Evolutionary conservation across 306 rosid genomes (phyloP), one percentile per base, ranked within the genome.

Genomic region (Castanea mollissima): DNA sequence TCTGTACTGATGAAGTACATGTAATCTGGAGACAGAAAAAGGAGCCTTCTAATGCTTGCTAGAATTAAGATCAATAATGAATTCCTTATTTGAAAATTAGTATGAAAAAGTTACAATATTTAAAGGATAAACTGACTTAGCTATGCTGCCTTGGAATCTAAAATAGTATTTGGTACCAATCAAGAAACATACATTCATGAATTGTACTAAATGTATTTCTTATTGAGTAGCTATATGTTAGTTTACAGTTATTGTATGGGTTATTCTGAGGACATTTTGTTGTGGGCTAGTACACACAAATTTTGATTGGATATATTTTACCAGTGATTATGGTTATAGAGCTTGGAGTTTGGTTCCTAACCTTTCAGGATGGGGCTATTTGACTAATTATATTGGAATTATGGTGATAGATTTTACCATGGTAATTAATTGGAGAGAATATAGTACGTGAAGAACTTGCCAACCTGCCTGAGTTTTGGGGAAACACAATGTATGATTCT

Each of bases 11-110:
- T 38, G 0, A 1, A 38, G 10, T 0, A 1, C 90, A 90, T 78
- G 97, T 97, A 68, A 83, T 91, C 14, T 94, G 99, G 99, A 90
- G 97, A 85, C 84, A 84, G 68, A 85, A 81, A 81, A 64, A 82
- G 34, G 86, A 73, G 69, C 74, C 79, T 23, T 58, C 68, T 35
- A 57, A 21, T 41, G 11, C 57, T 11, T 70, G 20, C 2, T 8
- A 44, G 19, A 57, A n/a, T 21, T 46, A 5, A 59, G 21, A 13
- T 74, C 69, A 41, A 21, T 74, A 56, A 19, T 21, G 18, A 74
- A 13, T 60, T 25, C 27, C 27, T 58, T 25, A 3, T 75, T 74
- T 68, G 76, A 75, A 75, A 9, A 9, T 21, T 58, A 58, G 15
- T 20, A 20, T 21, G 31, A 59, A 21, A 23, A 59, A 3, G 32